Evolutionary conservation across 306 rosid genomes (phyloP), one percentile per base, ranked within the genome.

Genomic region (Begonia masoniana): DNA sequence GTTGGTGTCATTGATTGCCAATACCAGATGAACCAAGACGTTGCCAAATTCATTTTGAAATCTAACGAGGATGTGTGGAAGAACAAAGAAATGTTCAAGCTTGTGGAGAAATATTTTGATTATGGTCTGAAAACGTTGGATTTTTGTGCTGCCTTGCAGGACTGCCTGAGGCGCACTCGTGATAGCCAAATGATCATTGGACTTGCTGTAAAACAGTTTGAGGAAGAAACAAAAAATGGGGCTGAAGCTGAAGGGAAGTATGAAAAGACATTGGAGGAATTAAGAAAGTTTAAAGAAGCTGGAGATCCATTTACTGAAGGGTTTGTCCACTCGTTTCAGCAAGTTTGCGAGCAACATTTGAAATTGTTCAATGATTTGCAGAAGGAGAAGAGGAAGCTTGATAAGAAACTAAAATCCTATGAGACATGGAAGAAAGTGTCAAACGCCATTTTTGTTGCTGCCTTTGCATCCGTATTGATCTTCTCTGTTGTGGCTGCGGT

Each of bases 31-130:
- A 91, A 91, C 55, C 97, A 85, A 56, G 97, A 91, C 45, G 96
- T 91, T 53, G 92, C 83, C 2, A 81, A 74, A 49, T 91, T 91
- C 6, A 85, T 91, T 52, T 67, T 85, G 65, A 88, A 83, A n/a
- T 91, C 94, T 80, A 85, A 83, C 74, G 78, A 81, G 68, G 97
- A 91, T 26, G 81, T 91, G 52, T 85, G 96, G 97, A 86, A 81
- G 52, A 81, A 77, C 63, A 77, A 70, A 12, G 92, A 91, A 12
- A 45, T 83, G 64, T 91, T 86, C 41, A 94, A 91, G 39, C 79
- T 91, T 0, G 94, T 91, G 1, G 96, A 91, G 43, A 92, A 91
- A n/a, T 91, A 91, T 69, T 91, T 91, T 54, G 92, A 91, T 57
- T 83, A 76, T 31, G 82, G 96, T 68, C 74, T 91, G 45, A 79